Evolutionary conservation across 495 filamentous ascomycete species (phyloP), one percentile per base, ranked within the genome.

Genomic region (Aspergillus bertholletiae): DNA sequence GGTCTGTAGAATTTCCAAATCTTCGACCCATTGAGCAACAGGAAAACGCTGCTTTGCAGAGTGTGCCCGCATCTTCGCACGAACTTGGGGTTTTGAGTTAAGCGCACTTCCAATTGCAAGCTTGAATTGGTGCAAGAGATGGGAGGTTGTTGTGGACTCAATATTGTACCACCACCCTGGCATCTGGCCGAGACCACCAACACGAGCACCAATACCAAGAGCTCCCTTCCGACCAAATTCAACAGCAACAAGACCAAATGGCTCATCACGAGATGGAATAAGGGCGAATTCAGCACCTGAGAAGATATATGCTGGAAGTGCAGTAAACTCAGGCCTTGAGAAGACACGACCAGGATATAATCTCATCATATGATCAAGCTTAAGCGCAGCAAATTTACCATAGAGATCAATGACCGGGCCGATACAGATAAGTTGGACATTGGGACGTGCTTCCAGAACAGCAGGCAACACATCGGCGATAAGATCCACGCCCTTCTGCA

Each of bases 191-290:
- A 91, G 75, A 23, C 88, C 88, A 51, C 78, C 78, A n/a, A 81
- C 78, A 46, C 79, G 68, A 30, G 86, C 84, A 20, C 88, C 88
- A 49, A 91, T 85, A 48, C 88, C 87, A 15, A 91, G 75, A 13
- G 88, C 88, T 39, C 88, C 88, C 65, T 90, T 90, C 22, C 88
- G 77, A 23, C 88, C 88, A 58, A 90, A 91, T 62, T 91, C 88
- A 41, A 91, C 88, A 27, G 88, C 88, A 3, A 90, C 88, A n/a
- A 92, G 69, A 26, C 88, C 88, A 57, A 92, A 92, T 0, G 88
- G 88, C 64, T 92, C 88, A 56, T 92, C 88, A 53, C 88, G 82
- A 17, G 85, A 89, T 6, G 88, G 88, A 51, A 92, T 90, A 28
- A 92, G 73, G 15, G 88, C 87, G 56, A 92, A 90, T 47, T 92